Evolutionary conservation across 2,329 filamentous ascomycete genomes (phyloP), one percentile per base, ranked within the genome.

Genomic region (Fusarium mangiferae): DNA sequence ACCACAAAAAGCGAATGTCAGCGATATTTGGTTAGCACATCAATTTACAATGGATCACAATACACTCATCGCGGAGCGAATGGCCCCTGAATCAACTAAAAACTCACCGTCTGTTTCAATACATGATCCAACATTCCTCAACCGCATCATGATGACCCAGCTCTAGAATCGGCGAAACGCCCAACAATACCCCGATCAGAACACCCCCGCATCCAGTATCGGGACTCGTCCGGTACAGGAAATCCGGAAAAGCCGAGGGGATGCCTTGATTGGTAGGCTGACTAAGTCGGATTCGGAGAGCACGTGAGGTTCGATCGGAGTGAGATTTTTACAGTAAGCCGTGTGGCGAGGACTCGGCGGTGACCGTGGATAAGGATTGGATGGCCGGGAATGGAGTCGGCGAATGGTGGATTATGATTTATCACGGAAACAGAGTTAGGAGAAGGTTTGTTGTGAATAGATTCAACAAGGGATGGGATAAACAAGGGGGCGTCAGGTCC

Each of bases 301-400:
- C 72, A 74, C 68, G 72, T 70, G 60, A 66, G 64, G n/a, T 10
- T 8, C 18, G 35, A 10, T 33, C 20, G 39, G 45, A 62, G 30
- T 26, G 46, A 55, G 39, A 7, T 51, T 68, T 55, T 44, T 35
- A 28, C 24, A 35, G 36, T n/a, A 38, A 55, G 49, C 45, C 46
- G 58, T 66, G 71, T 74, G 71, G 71, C 66, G 45, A 58, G 56
- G 59, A 62, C 36, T 49, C 56, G 72, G 46, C 13, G 61, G 48
- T 54, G 44, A 48, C 67, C 52, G 57, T 62, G 48, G 42, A 71
- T 36, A 54, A 54, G 35, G 11, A 55, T 55, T 61, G 36, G 28
- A 39, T 42, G n/a, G 10, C 24, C 14, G 41, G 60, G 24, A 46
- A 22, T 24, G 52, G 38, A 26, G n/a, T 35, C 30, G 56, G 56